Percentiles rank a stretch among this genome's conserved stretches.
Evolutionary conservation across 331 rosid genomes (phyloP).

Genomic region (Phaseolus coccineus): DNA sequence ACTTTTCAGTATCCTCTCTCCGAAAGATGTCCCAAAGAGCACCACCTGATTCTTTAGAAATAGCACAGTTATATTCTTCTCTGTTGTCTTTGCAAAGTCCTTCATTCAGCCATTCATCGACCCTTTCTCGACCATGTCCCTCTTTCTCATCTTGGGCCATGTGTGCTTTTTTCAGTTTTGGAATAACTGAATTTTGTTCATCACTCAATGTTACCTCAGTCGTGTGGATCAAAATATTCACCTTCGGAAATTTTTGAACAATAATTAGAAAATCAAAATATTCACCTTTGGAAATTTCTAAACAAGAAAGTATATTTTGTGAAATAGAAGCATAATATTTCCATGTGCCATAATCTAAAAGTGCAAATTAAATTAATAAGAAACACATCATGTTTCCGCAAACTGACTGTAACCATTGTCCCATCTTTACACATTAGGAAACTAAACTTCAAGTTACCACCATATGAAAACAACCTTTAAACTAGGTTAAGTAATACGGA

Average conservation of each 20-base stretch:
- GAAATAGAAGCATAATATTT: no score
- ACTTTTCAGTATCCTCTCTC: conserved; percentile 64
- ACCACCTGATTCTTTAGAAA: conserved; percentile 46
- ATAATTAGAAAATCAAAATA: conserved; percentile 54
- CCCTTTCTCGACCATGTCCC: conserved; percentile 9
- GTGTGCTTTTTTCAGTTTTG: conserved; percentile 54
- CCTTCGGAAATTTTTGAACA: conserved; percentile 51
- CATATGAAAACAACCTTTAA: no score
- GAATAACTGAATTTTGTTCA: conserved; percentile 52
- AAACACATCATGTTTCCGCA: no score
- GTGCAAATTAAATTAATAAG: no score
- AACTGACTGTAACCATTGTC: no score
- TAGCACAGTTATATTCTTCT: conserved; percentile 17
- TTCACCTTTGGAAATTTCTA: conserved; percentile 58
- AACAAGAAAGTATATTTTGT: not conserved
- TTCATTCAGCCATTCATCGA: conserved; percentile 13
- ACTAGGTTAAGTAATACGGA: not conserved
- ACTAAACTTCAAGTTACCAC: no score
- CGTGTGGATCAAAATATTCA: conserved; percentile 74
- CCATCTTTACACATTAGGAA: no score
- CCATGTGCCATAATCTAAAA: no score
- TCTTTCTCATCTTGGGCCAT: conserved; percentile 65
- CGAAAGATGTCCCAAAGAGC: conserved; percentile 81
- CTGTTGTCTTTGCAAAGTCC: conserved; percentile 1
- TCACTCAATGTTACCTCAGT: conserved; percentile 54